These are phyloP conservation scores for Lactarius akahatsu DNA, from an alignment of 768 basidiomycete species.

Conservation along the genomic window DNA sequence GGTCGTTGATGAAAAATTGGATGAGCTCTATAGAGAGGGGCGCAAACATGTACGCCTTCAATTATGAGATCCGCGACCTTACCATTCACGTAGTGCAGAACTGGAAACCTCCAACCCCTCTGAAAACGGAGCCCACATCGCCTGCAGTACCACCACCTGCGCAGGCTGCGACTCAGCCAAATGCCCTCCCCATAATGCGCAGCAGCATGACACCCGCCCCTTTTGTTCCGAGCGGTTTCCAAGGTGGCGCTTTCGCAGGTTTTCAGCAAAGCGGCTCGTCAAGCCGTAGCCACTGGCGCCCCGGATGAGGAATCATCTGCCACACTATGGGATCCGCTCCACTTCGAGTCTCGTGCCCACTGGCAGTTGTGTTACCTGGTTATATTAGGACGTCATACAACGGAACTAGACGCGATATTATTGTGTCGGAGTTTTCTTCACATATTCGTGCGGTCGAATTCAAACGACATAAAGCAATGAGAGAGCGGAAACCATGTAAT, in stretches of 20 bases:
- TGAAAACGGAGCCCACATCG: slow-evolving; percentile 13
- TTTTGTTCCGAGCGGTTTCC: slow-evolving; percentile 22
- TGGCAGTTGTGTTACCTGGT: background rate
- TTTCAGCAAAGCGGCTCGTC: slow-evolving; percentile 21
- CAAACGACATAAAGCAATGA: background rate
- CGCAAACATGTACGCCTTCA: slow-evolving; percentile 60
- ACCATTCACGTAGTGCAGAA: slow-evolving; percentile 39
- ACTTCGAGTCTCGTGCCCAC: background rate
- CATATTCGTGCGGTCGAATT: background rate
- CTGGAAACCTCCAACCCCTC: slow-evolving; percentile 53
- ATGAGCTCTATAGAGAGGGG: slow-evolving; percentile 79
- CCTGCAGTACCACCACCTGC: slow-evolving; percentile 18
- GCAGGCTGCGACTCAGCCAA: slow-evolving; percentile 22
- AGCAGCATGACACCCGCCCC: slow-evolving; percentile 22
- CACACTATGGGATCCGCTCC: background rate
- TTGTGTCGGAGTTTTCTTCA: background rate
- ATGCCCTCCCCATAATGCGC: slow-evolving; percentile 23
- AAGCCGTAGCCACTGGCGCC: slow-evolving; percentile 21
- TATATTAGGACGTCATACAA: background rate
- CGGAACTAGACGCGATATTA: background rate
- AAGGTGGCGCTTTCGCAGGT: slow-evolving; percentile 22
- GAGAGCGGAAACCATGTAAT: background rate
- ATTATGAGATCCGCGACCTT: background rate
- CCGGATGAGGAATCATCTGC: slow-evolving; percentile 9
- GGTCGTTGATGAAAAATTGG: slow-evolving; percentile 82